Evolutionary conservation across 805 yeast species (phyloP).

Genomic region (Kodamaea leandrae): DNA sequence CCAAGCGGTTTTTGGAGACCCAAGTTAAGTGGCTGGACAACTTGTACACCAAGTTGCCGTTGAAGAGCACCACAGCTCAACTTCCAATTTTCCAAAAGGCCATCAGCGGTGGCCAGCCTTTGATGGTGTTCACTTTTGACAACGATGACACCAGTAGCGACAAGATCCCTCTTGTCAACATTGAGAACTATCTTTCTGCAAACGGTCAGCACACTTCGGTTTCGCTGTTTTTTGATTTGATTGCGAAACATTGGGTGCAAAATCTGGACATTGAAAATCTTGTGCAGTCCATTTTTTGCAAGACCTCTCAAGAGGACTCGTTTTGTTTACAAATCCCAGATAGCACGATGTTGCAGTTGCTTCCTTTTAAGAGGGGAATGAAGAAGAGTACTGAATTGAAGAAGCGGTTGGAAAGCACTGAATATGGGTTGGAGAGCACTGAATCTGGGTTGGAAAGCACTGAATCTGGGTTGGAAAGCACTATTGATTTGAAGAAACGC

Average conservation of each 20-base stretch:
- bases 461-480: background rate
- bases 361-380: conserved; percentile 10
- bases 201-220: background rate
- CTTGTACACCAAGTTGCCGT: conserved; percentile 12
- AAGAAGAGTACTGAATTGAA: background rate
- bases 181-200: conserved; percentile 20
- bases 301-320: conserved; percentile 30
- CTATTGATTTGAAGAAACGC: background rate
- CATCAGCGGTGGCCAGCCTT: conserved; percentile 26
- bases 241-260: conserved; percentile 42
- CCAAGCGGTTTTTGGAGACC: conserved; percentile 18
- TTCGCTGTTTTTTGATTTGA: conserved; percentile 36
- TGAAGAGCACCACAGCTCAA: conserved; percentile 12
- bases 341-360: conserved; percentile 23
- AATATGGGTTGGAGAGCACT: background rate
- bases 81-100: conserved; percentile 28
- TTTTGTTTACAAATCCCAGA: conserved; percentile 39
- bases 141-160: background rate
- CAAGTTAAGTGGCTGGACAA: conserved; percentile 10
- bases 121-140: conserved; percentile 38
- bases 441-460: too few species aligned
- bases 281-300: conserved; percentile 44
- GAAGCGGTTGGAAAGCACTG: background rate
- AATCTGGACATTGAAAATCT: conserved; percentile 30
- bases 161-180: conserved; percentile 18